These are phyloP conservation scores for Zygosaccharomyces sapae DNA, from an alignment of 1,139 yeast genomes.

Conservation along the genomic window DNA sequence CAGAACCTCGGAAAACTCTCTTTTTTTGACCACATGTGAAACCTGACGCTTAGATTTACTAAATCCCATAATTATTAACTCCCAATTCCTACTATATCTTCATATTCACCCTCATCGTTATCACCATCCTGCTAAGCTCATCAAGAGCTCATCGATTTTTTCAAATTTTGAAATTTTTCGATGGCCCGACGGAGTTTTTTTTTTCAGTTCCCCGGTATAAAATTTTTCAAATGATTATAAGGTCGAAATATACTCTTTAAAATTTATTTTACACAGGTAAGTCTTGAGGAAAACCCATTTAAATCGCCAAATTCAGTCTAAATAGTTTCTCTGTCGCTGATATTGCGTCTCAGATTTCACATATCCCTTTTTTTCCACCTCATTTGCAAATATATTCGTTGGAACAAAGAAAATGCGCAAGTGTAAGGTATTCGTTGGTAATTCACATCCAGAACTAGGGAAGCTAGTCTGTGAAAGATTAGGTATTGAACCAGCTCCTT, in stretches of 20 bases:
- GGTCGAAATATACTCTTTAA: not conserved
- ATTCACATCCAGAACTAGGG: slow-evolving; percentile 94
- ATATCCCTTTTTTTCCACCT: slow-evolving; percentile 2
- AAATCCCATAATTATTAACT: not conserved
- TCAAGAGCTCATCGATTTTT: slow-evolving; percentile 2
- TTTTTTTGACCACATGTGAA: not conserved
- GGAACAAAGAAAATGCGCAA: slow-evolving; percentile 64
- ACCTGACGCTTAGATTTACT: not conserved
- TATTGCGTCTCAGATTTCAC: not conserved
- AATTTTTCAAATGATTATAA: slow-evolving; percentile 6
- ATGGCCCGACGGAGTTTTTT: slow-evolving; percentile 1
- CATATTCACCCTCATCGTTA: not conserved
- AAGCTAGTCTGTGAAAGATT: slow-evolving; percentile 80
- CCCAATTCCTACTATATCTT: not conserved
- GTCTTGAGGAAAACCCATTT: not conserved
- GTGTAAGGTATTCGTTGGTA: slow-evolving; percentile 94
- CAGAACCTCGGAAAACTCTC: slow-evolving; percentile 7
- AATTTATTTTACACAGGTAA: not conserved
- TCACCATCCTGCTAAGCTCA: not conserved
- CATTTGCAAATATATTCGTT: not conserved
- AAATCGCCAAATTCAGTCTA: not conserved
- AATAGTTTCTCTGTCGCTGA: not conserved
- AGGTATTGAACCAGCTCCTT: slow-evolving; percentile 95
- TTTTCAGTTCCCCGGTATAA: slow-evolving; percentile 7
- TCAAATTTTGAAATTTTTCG: slow-evolving; percentile 6